These are phyloP conservation scores for Neurospora sp. DNA, from an alignment of 495 filamentous ascomycete genomes.

Conservation along the genomic window DNA sequence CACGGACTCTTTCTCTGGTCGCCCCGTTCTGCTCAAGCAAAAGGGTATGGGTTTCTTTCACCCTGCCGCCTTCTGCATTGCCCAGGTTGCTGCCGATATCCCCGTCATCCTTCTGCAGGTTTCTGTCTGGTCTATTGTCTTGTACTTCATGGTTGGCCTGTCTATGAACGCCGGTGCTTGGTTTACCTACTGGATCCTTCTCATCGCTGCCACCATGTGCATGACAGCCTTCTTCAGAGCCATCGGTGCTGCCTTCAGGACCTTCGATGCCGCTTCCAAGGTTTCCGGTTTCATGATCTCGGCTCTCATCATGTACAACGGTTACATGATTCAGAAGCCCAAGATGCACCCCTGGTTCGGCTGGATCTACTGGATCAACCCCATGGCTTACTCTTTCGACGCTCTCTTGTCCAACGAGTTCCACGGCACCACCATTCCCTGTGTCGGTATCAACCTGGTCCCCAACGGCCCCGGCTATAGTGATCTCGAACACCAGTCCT, in stretches of 20 bases:
- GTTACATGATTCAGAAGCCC: constrained; percentile 57
- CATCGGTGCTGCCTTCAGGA: constrained; percentile 52
- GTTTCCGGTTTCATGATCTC: constrained; percentile 44
- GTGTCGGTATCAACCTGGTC: constrained; percentile 41
- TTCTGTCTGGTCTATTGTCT: constrained; percentile 57
- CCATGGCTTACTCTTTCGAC: constrained; percentile 65
- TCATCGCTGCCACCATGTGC: constrained; percentile 51
- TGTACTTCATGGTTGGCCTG: constrained; percentile 69
- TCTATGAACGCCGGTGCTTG: constrained; percentile 61
- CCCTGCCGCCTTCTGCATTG: constrained; percentile 67
- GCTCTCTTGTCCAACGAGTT: constrained; percentile 62
- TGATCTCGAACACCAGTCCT: constrained; percentile 43
- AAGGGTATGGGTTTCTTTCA: constrained; percentile 74
- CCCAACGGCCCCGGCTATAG: constrained; percentile 48
- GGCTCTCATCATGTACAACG: constrained; percentile 64
- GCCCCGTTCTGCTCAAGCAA: constrained; percentile 74
- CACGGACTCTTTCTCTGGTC: constrained; percentile 54
- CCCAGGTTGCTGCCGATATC: constrained; percentile 66
- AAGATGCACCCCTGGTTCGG: constrained; percentile 70
- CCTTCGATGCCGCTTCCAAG: constrained; percentile 48
- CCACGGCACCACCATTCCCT: constrained; percentile 39
- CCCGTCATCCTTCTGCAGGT: constrained; percentile 65
- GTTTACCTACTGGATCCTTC: constrained; percentile 59
- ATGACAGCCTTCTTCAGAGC: constrained; percentile 59
- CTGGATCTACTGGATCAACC: constrained; percentile 71